Percentiles rank a stretch among this genome's conserved stretches.
phyloP scores from a whole-genome alignment of 2,329 filamentous ascomycete species.

The Scytalidium lignicola region DNA sequence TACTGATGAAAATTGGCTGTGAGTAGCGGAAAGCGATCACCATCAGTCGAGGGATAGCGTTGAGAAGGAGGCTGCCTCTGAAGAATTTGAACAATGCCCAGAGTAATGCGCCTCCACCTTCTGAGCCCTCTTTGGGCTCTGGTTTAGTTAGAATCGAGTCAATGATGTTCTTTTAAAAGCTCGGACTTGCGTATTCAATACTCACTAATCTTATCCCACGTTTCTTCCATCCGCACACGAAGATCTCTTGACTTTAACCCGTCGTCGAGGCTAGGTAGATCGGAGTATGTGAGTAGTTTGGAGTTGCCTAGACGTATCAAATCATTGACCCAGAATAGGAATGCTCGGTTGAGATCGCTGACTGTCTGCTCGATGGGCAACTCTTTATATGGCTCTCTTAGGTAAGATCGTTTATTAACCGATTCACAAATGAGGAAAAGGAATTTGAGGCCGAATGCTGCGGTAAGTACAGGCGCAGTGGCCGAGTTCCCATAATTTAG shows the following conservation, averaged over 20 bases:
- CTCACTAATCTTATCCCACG: slow-evolving; percentile 10
- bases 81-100: slow-evolving; percentile 27
- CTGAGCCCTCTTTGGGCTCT: slow-evolving; percentile 19
- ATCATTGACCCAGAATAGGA: slow-evolving; percentile 21
- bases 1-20: slow-evolving; percentile 35
- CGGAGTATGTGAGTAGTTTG: slow-evolving; percentile 12
- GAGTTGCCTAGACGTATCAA: slow-evolving; percentile 14
- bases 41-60: slow-evolving; percentile 31
- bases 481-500: slow-evolving; percentile 1
- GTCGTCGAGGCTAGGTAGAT: slow-evolving; percentile 13
- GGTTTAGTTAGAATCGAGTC: slow-evolving; percentile 11
- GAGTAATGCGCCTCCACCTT: slow-evolving; percentile 24
- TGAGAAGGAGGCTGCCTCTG: slow-evolving; percentile 23
- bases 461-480: slow-evolving; percentile 3
- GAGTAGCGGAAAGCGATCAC: slow-evolving; percentile 35
- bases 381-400: slow-evolving; percentile 1
- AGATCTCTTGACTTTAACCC: slow-evolving; percentile 9
- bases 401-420: slow-evolving; percentile 2
- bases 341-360: slow-evolving; percentile 9
- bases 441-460: slow-evolving; percentile 1
- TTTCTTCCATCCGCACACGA: not conserved
- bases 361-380: slow-evolving; percentile 12
- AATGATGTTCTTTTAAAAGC: slow-evolving; percentile 1
- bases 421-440: slow-evolving; percentile 11
- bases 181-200: slow-evolving; percentile 6